Conservation (phyloP, 768 basidiomycete genomes). For the Lactarius tabidus region DNA sequence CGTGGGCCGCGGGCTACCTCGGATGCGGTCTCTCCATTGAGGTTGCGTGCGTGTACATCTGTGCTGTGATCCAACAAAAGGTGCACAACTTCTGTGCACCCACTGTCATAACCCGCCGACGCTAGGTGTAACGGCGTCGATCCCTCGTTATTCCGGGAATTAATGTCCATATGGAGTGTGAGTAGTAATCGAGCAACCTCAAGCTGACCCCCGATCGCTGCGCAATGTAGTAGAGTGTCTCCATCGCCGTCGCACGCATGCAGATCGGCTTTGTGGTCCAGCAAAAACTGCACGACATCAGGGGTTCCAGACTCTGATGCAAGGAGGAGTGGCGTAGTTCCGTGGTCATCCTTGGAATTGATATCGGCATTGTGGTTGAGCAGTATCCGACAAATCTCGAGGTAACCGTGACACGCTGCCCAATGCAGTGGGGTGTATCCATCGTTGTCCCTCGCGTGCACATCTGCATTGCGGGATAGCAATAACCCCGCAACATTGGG, state of each 20-base stretch:
- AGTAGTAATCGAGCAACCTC: not conserved
- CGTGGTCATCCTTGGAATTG: too few relatives aligned
- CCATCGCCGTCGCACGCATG: too few relatives aligned
- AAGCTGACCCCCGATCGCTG: rapidly evolving
- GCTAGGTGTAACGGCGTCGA: not conserved
- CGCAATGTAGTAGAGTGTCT: not conserved
- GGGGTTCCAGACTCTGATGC: too few relatives aligned
- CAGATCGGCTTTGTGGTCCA: too few relatives aligned
- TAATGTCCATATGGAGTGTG: too few relatives aligned
- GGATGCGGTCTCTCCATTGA: not conserved
- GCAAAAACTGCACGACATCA: too few relatives aligned
- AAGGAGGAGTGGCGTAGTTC: too few relatives aligned
- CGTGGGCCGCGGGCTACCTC: not conserved
- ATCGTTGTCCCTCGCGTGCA: rapidly evolving
- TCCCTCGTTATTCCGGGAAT: not conserved
- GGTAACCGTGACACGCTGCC: not conserved
- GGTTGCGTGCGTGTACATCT: not conserved
- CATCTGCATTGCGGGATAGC: not conserved
- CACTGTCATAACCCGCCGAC: not conserved
- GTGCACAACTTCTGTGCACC: not conserved
- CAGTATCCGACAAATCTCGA: not conserved
- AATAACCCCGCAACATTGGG: too few relatives aligned
- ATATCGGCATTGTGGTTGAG: too few relatives aligned
- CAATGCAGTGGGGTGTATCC: not conserved
- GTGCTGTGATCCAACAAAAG: not conserved